Conservation (phyloP, 2,329 filamentous ascomycete species). For the Cytospora mali region DNA sequence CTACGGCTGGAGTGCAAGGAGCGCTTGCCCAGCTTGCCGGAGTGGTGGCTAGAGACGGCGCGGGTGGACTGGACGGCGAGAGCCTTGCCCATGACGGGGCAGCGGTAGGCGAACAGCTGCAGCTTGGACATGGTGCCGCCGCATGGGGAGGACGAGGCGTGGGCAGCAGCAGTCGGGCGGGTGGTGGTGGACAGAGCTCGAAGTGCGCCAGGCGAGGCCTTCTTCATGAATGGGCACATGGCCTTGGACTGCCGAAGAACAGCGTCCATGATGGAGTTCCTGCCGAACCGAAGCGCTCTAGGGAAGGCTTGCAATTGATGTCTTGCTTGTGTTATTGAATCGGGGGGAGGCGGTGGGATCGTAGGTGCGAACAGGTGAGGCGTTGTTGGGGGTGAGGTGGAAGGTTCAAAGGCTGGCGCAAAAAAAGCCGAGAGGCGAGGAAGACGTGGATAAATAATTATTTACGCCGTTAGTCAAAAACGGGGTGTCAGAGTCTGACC, state of each 20-base stretch:
- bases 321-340: not conserved
- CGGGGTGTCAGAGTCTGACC: not conserved
- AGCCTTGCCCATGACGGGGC: conserved; percentile 98
- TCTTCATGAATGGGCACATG: conserved; percentile 97
- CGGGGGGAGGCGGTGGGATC: not conserved
- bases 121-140: conserved; percentile 96
- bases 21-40: conserved; percentile 61
- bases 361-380: too few relatives aligned
- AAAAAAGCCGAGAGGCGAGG: not conserved
- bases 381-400: not conserved
- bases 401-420: not conserved
- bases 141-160: conserved; percentile 65
- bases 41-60: conserved; percentile 12
- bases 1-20: conserved; percentile 75
- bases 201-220: conserved; percentile 87
- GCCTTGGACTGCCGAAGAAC: conserved; percentile 93
- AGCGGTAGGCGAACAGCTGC: conserved; percentile 89
- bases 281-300: not conserved
- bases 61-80: conserved; percentile 76
- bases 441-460: not conserved
- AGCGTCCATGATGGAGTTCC: conserved; percentile 72
- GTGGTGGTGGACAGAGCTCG: conserved; percentile 82
- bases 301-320: not conserved
- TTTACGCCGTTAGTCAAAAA: not conserved
- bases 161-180: conserved; percentile 57